These are phyloP conservation scores for Oryza officinalis DNA, from an alignment of 176 grass and related monocot species.

Conservation along the genomic window DNA sequence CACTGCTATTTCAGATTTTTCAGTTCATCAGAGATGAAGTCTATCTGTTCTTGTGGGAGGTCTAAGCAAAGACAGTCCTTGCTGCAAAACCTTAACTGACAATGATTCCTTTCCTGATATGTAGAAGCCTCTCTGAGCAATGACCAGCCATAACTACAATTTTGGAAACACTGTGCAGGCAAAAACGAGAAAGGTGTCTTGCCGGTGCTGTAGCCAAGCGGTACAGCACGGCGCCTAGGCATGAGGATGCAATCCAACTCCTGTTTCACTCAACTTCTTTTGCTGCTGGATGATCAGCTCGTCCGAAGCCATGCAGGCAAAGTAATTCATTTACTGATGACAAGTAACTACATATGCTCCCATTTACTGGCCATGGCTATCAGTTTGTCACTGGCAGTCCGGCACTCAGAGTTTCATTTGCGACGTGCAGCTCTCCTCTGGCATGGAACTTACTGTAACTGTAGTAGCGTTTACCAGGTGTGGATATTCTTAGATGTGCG, in stretches of 20 bases:
- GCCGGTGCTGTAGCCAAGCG: background rate
- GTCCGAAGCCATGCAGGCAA: background rate
- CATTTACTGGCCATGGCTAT: background rate
- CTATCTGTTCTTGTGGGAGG: background rate
- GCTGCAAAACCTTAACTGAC: background rate
- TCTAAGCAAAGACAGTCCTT: background rate
- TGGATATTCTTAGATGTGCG: background rate
- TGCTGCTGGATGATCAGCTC: background rate
- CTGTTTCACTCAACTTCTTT: no score
- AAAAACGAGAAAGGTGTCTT: no score
- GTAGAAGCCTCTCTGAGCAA: background rate
- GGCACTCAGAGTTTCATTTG: background rate
- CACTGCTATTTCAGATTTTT: background rate
- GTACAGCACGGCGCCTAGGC: background rate
- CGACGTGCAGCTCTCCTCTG: no score
- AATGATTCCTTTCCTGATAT: background rate
- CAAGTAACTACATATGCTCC: background rate
- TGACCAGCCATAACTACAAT: background rate
- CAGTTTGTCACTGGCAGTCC: background rate
- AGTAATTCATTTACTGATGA: background rate
- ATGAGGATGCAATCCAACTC: background rate
- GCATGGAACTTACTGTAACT: no score
- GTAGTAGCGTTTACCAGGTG: background rate
- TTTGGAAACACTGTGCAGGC: background rate
- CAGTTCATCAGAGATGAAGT: background rate